Conservation (phyloP, 1,284 basidiomycete species). For the Ustilago cynodontis region DNA sequence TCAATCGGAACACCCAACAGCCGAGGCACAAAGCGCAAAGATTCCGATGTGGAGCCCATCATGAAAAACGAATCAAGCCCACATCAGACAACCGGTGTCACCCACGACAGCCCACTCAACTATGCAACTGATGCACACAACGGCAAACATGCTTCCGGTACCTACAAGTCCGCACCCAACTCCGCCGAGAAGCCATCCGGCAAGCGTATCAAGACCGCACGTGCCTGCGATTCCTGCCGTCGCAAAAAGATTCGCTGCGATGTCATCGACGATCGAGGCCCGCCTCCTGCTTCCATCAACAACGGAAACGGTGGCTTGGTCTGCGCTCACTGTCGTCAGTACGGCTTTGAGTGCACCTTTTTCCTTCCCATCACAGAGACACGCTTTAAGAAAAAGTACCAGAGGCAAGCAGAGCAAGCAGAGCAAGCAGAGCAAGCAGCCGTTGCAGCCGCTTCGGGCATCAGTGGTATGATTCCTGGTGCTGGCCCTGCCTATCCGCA, state of each 20-base stretch:
- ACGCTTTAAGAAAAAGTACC: constrained; percentile 94
- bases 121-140: constrained; percentile 26
- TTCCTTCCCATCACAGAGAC: constrained; percentile 98
- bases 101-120: constrained; percentile 31
- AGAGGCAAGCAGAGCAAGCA: constrained; percentile 76
- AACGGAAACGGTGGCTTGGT: constrained; percentile 59
- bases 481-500: constrained; percentile 31
- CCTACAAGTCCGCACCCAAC: constrained; percentile 17
- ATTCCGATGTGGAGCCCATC: constrained; percentile 31
- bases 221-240: constrained; percentile 90
- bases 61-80: constrained; percentile 35
- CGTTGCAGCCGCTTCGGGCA: constrained; percentile 43
- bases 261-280: constrained; percentile 65
- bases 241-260: constrained; percentile 87
- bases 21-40: constrained; percentile 39
- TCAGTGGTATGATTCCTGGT: constrained; percentile 15
- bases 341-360: constrained; percentile 73
- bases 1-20: constrained; percentile 40
- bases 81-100: background rate
- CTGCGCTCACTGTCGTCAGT: constrained; percentile 59
- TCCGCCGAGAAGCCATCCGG: constrained; percentile 41
- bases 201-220: constrained; percentile 88
- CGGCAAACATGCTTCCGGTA: constrained; percentile 19
- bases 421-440: constrained; percentile 68
- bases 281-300: constrained; percentile 51